Conservation (phyloP, 2,329 filamentous ascomycete species). For the Colletotrichum sp. region DNA sequence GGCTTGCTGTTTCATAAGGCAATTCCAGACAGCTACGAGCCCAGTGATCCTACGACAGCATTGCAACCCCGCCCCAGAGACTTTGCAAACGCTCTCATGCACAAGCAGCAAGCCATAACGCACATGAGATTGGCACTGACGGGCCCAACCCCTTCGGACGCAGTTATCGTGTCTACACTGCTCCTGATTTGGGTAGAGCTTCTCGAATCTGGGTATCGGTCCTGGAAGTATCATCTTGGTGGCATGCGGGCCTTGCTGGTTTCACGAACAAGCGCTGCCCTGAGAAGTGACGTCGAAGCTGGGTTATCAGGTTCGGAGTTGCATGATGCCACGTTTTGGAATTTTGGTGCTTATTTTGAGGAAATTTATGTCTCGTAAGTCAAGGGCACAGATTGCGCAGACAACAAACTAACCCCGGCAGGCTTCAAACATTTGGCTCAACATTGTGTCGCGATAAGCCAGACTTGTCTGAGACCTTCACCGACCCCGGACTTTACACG, state of each 20-base stretch:
- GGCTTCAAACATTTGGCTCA: background rate
- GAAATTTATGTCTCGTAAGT: background rate
- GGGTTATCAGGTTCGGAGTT: accelerated
- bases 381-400: background rate
- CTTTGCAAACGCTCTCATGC: background rate
- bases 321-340: background rate
- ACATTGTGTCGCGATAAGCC: background rate
- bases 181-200: background rate
- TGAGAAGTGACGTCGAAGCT: background rate
- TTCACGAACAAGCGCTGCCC: background rate
- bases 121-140: background rate
- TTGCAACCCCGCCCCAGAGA: background rate
- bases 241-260: background rate
- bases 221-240: background rate
- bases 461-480: background rate
- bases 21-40: background rate
- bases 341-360: background rate
- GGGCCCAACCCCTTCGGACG: background rate
- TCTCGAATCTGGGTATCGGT: background rate
- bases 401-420: background rate
- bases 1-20: background rate
- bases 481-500: background rate
- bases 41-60: background rate
- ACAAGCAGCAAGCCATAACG: background rate
- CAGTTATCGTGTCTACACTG: background rate